Percentiles rank a stretch among this genome's conserved stretches.
Conservation (phyloP, 2,329 filamentous ascomycete species). For the Exutisphaerella laricina region DNA sequence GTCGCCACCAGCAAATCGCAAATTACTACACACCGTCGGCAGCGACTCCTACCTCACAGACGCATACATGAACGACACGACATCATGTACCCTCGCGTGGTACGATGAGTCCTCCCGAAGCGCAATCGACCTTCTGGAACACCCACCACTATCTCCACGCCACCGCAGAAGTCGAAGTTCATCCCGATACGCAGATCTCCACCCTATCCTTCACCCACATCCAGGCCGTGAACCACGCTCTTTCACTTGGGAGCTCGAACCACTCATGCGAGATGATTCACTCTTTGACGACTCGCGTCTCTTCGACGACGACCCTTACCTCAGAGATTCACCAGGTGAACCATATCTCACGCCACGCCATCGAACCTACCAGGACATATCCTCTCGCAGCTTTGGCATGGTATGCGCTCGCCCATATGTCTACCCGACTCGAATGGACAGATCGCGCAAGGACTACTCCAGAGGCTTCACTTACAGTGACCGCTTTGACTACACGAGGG, state of each 20-base stretch:
- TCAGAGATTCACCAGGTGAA: background rate
- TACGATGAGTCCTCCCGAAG: background rate
- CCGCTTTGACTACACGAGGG: background rate
- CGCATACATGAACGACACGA: background rate
- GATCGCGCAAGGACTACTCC: background rate
- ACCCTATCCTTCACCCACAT: no score
- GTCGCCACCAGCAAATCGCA: background rate
- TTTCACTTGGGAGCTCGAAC: conserved; percentile 5
- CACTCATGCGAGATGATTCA: background rate
- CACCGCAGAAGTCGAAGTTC: no score
- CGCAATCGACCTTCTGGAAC: no score
- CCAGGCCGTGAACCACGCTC: background rate
- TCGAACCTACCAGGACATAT: background rate
- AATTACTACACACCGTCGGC: background rate
- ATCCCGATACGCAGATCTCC: no score
- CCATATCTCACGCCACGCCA: background rate
- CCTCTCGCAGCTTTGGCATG: background rate
- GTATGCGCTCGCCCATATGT: background rate
- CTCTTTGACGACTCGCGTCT: background rate
- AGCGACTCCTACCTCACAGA: conserved; percentile 1
- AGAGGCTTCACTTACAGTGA: background rate
- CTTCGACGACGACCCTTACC: background rate
- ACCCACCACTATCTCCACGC: no score
- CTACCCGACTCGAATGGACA: background rate
- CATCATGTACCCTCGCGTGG: background rate